Percentiles rank a stretch among this genome's conserved stretches.
phyloP scores from a whole-genome alignment of 495 filamentous ascomycete species.

The Jackrogersella multiformis region DNA sequence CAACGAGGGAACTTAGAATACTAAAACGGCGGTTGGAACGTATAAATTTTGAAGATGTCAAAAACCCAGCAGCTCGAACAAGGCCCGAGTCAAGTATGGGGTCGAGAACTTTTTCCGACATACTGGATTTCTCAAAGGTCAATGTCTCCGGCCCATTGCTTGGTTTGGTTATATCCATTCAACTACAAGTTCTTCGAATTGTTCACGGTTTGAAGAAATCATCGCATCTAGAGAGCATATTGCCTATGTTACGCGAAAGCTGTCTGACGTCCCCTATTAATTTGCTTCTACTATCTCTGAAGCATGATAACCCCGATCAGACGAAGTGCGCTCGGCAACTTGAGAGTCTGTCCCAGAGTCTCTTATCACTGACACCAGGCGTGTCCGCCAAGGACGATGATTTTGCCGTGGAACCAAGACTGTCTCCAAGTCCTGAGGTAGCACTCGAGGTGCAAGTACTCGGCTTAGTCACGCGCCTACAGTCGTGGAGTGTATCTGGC shows the following conservation, averaged over 20 bases:
- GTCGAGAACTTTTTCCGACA: constrained; percentile 63
- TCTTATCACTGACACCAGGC: constrained; percentile 71
- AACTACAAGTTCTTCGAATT: constrained; percentile 62
- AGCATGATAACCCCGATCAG: constrained; percentile 54
- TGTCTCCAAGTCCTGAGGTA: constrained; percentile 65
- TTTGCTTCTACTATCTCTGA: constrained; percentile 64
- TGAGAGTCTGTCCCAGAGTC: constrained; percentile 71
- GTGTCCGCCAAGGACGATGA: constrained; percentile 63
- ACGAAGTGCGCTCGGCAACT: constrained; percentile 75
- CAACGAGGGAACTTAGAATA: constrained; percentile 76
- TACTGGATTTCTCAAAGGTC: constrained; percentile 66
- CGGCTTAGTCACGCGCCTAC: constrained; percentile 70
- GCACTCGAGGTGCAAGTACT: constrained; percentile 72
- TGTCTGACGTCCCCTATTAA: constrained; percentile 70
- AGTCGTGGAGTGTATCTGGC: constrained; percentile 76
- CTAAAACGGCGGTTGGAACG: constrained; percentile 70
- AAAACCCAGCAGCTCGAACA: constrained; percentile 33
- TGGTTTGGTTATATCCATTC: constrained; percentile 60
- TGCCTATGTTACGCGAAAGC: constrained; percentile 53
- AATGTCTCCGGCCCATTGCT: constrained; percentile 53
- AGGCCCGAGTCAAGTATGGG: constrained; percentile 45
- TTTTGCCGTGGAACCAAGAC: constrained; percentile 55
- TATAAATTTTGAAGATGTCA: constrained; percentile 45
- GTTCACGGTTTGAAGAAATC: constrained; percentile 60
- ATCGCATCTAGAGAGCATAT: constrained; percentile 60